Conservation (phyloP, 2,329 filamentous ascomycete species). For the Lizonia empirigonia region DNA sequence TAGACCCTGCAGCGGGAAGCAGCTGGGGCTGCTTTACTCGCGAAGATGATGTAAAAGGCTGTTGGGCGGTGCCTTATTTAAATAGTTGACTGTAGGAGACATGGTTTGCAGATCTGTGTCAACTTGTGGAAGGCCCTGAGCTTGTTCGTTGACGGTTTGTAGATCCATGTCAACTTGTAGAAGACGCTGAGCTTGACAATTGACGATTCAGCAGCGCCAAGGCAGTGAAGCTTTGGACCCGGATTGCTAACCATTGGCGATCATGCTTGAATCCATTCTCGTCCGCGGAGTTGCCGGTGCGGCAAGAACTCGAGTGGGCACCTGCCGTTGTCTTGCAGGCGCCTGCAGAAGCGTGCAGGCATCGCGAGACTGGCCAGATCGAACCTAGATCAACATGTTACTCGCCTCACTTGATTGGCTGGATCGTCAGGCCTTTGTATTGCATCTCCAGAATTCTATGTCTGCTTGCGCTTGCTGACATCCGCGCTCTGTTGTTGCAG, state of each 20-base stretch:
- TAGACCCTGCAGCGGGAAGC: neutral
- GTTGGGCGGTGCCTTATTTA: neutral
- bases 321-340: neutral
- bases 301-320: constrained; percentile 1
- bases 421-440: too few species aligned
- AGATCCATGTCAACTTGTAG: neutral
- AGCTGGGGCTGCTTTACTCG: neutral
- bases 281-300: neutral
- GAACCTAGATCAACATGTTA: constrained; percentile 2
- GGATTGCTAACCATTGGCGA: neutral
- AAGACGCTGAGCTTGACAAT: neutral
- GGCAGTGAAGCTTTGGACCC: constrained; percentile 8
- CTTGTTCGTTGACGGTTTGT: neutral
- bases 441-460: neutral
- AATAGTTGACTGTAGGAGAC: neutral
- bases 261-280: neutral
- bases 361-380: neutral
- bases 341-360: neutral
- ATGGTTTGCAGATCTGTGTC: neutral
- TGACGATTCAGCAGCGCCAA: constrained; percentile 4
- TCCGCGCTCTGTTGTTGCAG: neutral
- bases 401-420: constrained; percentile 1
- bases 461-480: neutral
- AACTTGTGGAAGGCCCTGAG: neutral
- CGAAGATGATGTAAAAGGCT: neutral